Evolutionary conservation across 2,329 filamentous ascomycete genomes (phyloP), one percentile per base, ranked within the genome.

Genomic region (Parascedosporium putredinis): DNA sequence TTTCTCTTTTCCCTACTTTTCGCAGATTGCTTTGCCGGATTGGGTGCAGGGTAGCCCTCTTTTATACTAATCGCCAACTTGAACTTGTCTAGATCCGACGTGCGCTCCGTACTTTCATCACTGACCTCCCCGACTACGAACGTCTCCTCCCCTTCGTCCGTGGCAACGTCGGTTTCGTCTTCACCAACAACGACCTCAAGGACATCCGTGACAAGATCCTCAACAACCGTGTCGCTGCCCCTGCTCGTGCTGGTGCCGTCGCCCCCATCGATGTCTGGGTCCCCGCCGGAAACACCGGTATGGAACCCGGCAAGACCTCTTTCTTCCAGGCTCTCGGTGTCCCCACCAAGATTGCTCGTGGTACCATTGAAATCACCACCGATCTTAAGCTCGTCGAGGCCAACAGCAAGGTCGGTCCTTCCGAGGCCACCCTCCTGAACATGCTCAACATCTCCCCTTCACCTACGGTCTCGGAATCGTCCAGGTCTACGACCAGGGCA

Each of bases 261-360:
- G 94, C 93, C 61, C 93, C 94, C 60, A 74, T 69, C 66, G 94
- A 98, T 73, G 93, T 98, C 70, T 98, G 76, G 78, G 72, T 98
- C 61, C 93, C 93, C 60, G 93, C 90, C 62, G 93, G 93, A 75
- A 98, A 98, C 86, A 98, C 93, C 66, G 93, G 93, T 78, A 98
- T 98, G 93, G 93, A 98, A 75, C 94, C 93, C 70, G 94, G 94
- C 74, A 98, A 98, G 87, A 98, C 93, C 67, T 97, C 93, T 70
- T 98, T 98, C 89, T 98, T 98, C 90, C 93, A 98, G 85, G 93
- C 93, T 66, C 93, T 98, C 75, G 91, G 91, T 88, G 89, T 98
- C 70, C 93, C 93, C 69, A 98, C 93, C 83, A 98, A 98, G 89
- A 98, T 98, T 77, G 93, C 93, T 70, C 93, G 93, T 95, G 94